These are phyloP conservation scores for Takashimella tepidaria DNA, from an alignment of 1,284 basidiomycete species.

Conservation along the genomic window DNA sequence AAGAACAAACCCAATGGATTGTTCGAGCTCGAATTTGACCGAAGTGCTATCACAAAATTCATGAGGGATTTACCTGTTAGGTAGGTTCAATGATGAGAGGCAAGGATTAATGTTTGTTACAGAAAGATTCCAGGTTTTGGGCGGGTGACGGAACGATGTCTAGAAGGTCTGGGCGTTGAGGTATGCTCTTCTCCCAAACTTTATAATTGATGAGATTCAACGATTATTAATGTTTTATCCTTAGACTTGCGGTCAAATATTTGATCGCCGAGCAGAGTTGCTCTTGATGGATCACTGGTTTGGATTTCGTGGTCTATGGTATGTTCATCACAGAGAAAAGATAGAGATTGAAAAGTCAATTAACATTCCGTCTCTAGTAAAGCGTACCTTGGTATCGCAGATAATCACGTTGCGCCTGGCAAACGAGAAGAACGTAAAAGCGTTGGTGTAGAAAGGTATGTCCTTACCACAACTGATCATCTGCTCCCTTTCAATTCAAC, in stretches of 20 bases:
- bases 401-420: conserved; percentile 69
- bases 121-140: conserved; percentile 73
- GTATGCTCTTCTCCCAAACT: conserved; percentile 46
- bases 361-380: conserved; percentile 28
- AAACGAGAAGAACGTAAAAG: conserved; percentile 77
- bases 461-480: no score
- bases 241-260: conserved; percentile 83
- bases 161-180: conserved; percentile 81
- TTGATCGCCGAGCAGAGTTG: conserved; percentile 62
- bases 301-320: conserved; percentile 64
- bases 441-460: conserved; percentile 78
- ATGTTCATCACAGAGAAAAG: no score
- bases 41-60: conserved; percentile 63
- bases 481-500: no score
- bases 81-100: conserved; percentile 8
- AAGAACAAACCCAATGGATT: conserved; percentile 96
- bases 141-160: conserved; percentile 74
- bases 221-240: background rate
- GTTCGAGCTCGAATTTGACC: conserved; percentile 66
- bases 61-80: conserved; percentile 44
- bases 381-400: conserved; percentile 76
- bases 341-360: background rate
- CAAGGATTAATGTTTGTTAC: no score
- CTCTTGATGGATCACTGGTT: conserved; percentile 80
- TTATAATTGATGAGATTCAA: background rate